phyloP scores from a whole-genome alignment of 2,329 filamentous ascomycete genomes.

The Aspergillus sp. region DNA sequence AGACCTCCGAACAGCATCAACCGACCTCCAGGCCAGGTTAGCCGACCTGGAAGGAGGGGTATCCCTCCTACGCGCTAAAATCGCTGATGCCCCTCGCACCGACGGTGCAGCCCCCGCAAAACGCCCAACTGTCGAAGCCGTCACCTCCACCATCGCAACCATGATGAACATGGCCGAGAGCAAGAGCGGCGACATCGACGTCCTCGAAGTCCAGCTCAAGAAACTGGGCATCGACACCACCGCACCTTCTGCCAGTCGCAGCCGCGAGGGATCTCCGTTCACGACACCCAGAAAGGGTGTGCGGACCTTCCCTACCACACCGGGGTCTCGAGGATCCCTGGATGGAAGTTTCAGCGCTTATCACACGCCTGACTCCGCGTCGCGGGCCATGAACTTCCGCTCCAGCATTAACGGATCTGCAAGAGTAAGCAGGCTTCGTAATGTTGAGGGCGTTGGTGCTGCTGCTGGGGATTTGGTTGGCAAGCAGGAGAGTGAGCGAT shows the following conservation, averaged over 20 bases:
- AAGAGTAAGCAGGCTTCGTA: constrained; percentile 26
- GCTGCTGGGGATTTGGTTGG: constrained; percentile 15
- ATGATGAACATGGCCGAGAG: constrained; percentile 92
- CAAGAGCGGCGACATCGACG: constrained; percentile 81
- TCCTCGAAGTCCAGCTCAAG: constrained; percentile 79
- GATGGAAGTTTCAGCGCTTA: constrained; percentile 30
- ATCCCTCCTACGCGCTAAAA: constrained; percentile 68
- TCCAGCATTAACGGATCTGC: constrained; percentile 30
- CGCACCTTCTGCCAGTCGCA: constrained; percentile 21
- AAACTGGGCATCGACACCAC: constrained; percentile 52
- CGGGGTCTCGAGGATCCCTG: constrained; percentile 30
- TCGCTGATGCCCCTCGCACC: constrained; percentile 53
- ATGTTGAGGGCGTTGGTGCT: constrained; percentile 16
- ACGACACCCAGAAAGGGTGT: constrained; percentile 29
- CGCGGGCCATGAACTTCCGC: constrained; percentile 26
- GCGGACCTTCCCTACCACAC: constrained; percentile 29
- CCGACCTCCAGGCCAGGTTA: constrained; percentile 65
- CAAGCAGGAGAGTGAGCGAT: constrained; percentile 26
- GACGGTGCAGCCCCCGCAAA: constrained; percentile 42
- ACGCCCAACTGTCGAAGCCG: constrained; percentile 81
- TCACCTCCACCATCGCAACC: constrained; percentile 83
- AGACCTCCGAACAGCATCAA: constrained; percentile 70
- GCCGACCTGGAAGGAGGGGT: constrained; percentile 73
- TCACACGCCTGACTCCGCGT: constrained; percentile 36
- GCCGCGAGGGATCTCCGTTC: constrained; percentile 34